Evolutionary conservation across 1,284 basidiomycete species (phyloP), one percentile per base, ranked within the genome.

Genomic region (Cryptococcus floricola): DNA sequence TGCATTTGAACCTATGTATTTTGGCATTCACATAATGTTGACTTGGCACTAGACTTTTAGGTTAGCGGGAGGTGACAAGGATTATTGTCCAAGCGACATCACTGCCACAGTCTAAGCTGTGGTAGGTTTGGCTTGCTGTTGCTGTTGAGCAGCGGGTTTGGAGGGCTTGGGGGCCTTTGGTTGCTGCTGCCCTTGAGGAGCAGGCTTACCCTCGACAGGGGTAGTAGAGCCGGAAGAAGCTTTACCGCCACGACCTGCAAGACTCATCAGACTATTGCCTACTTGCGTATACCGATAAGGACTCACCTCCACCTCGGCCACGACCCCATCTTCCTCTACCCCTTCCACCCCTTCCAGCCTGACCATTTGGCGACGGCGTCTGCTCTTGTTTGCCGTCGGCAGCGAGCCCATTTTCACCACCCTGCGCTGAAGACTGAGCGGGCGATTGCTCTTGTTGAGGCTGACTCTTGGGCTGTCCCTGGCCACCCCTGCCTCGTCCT

Each of bases 361-460:
- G 45, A 28, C 52, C 54, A 52, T 50, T 57, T 43, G 43, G 28
- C 46, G 37, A 14, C 42, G 1, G 49, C 9, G 34, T 49, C 34
- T 23, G 23, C 23, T 3, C 48, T 28, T 47, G 44, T 42, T 52
- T 53, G 10, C 60, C 62, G 45, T 68, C 68, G 46, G 65, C 55
- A 56, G 69, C 68, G 61, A 75, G 73, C 25, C 73, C 73, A 60
- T 75, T 71, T 37, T 64, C 67, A 53, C 72, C 73, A 6, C 27
- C 34, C 38, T 49, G 31, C 47, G 43, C 46, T 31, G 34, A 39
- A 14, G 39, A 9, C n/a, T 53, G 51, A 18, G 48, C 19, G 7
- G 38, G 14, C 10, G 38, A 19, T 34, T 53, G 34, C 34, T 44
- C 53, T 28, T 28, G 23, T 19, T 41, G 25, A 28, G 42, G 18